Conservation (phyloP, 371 early-diverging fungal genomes). For the Funneliformis caledonium region DNA sequence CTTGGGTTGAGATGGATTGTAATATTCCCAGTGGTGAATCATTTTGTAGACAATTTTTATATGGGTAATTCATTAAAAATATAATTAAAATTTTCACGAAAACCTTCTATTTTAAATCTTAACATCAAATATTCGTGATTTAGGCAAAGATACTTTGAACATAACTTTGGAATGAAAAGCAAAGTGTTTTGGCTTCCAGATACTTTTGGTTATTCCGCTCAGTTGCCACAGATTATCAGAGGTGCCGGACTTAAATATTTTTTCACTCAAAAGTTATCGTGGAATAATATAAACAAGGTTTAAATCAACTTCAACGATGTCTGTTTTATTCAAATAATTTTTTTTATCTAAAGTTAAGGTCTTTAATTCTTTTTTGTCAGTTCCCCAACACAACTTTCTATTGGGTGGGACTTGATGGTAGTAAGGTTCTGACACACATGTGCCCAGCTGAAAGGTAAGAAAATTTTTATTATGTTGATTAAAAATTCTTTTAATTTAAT, state of each 20-base stretch:
- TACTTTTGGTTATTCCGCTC: slow-evolving; percentile 74
- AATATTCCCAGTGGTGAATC: slow-evolving; percentile 97
- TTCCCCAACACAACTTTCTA: slow-evolving; percentile 95
- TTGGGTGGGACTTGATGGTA: slow-evolving; percentile 65
- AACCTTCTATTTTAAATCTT: background rate
- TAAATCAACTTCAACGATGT: background rate
- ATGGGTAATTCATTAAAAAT: slow-evolving; percentile 58
- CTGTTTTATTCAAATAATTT: too few species aligned
- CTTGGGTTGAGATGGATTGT: slow-evolving; percentile 98
- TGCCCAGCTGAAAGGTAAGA: slow-evolving; percentile 54
- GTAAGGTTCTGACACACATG: slow-evolving; percentile 54
- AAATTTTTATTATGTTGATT: background rate
- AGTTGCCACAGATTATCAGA: slow-evolving; percentile 92
- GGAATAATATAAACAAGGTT: slow-evolving; percentile 97
- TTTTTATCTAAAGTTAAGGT: background rate
- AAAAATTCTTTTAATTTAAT: background rate
- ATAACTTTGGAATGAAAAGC: slow-evolving; percentile 81
- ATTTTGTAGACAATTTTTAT: slow-evolving; percentile 90
- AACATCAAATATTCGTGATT: background rate
- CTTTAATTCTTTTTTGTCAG: slow-evolving; percentile 38
- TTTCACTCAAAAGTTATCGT: slow-evolving; percentile 97
- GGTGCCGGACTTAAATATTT: slow-evolving; percentile 88
- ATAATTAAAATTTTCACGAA: background rate
- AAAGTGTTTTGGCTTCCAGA: slow-evolving; percentile 96
- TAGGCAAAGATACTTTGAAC: slow-evolving; percentile 83